These are phyloP conservation scores for Umbelopsis sp. DNA, from an alignment of 371 early-diverging fungal genomes.

Conservation along the genomic window DNA sequence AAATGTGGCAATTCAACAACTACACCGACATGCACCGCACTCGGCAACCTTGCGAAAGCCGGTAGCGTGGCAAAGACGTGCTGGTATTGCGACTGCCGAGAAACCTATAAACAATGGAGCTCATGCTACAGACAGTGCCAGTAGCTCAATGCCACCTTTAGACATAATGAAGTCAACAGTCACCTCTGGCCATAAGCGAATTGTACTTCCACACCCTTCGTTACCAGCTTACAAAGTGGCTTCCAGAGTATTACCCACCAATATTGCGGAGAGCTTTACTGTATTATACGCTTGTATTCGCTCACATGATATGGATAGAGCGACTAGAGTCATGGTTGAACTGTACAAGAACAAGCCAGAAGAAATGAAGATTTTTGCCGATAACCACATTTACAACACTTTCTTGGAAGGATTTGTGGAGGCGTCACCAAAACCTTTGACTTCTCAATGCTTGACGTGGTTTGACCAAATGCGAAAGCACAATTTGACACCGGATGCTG, in stretches of 20 bases:
- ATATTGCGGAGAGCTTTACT: conserved; percentile 51
- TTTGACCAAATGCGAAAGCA: conserved; percentile 62
- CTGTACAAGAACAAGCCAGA: conserved; percentile 64
- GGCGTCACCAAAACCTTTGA: conserved; percentile 42
- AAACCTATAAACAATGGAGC: neutral
- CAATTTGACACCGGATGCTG: conserved; percentile 61
- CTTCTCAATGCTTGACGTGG: conserved; percentile 76
- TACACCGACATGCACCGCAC: neutral
- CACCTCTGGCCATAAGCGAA: conserved; percentile 17
- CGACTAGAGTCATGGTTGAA: conserved; percentile 75
- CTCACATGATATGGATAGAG: conserved; percentile 75
- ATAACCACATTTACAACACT: conserved; percentile 80
- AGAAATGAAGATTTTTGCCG: conserved; percentile 73
- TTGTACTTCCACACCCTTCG: conserved; percentile 48
- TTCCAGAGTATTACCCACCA: conserved; percentile 40
- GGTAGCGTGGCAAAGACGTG: neutral
- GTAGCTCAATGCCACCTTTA: neutral
- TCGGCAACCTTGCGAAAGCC: neutral
- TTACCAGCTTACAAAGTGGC: conserved; percentile 31
- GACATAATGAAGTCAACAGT: conserved; percentile 6
- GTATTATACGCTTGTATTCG: conserved; percentile 77
- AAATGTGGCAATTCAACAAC: neutral
- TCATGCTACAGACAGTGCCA: neutral
- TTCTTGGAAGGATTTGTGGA: conserved; percentile 79
- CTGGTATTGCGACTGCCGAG: conserved; percentile 15